Percentiles rank a stretch among this genome's conserved stretches.
Conservation (phyloP, 2,329 filamentous ascomycete genomes). For the Neodidymelliopsis sp. region DNA sequence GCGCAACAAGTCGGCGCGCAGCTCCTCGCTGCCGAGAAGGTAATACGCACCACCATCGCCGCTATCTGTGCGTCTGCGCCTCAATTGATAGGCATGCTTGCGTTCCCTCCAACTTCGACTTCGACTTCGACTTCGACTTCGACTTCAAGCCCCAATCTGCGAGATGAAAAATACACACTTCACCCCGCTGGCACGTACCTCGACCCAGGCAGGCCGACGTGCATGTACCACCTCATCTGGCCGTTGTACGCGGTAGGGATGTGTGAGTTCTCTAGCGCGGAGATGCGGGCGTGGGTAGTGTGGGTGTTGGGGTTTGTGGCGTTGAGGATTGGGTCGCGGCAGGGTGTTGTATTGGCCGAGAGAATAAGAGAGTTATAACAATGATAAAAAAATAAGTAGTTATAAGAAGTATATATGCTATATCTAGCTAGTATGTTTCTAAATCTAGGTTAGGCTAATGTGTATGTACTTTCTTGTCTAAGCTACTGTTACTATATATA, state of each 20-base stretch:
- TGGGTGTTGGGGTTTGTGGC: slow-evolving; percentile 33
- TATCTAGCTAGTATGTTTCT: too few relatives aligned
- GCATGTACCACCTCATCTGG: slow-evolving; percentile 38
- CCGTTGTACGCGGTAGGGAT: slow-evolving; percentile 32
- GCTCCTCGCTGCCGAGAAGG: slow-evolving; percentile 20
- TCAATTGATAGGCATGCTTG: slow-evolving; percentile 39
- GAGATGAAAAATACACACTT: slow-evolving; percentile 17
- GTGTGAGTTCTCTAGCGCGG: slow-evolving; percentile 20
- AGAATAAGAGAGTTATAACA: slow-evolving; percentile 30
- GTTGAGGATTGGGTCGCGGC: slow-evolving; percentile 33
- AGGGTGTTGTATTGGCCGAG: slow-evolving; percentile 35
- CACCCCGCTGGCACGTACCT: slow-evolving; percentile 35
- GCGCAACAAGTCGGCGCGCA: slow-evolving; percentile 14
- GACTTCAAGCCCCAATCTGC: neutral
- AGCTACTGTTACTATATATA: too few relatives aligned
- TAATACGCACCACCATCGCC: slow-evolving; percentile 20
- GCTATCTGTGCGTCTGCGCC: slow-evolving; percentile 37
- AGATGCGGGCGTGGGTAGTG: slow-evolving; percentile 34
- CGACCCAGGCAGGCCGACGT: slow-evolving; percentile 27
- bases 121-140: too few relatives aligned
- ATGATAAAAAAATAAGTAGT: too few relatives aligned
- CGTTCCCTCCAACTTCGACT: slow-evolving; percentile 25
- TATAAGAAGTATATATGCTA: too few relatives aligned
- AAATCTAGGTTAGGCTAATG: too few relatives aligned
- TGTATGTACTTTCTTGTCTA: too few relatives aligned